Evolutionary conservation across 768 basidiomycete genomes (phyloP), one percentile per base, ranked within the genome.

Genomic region (Boletus subparvulus): DNA sequence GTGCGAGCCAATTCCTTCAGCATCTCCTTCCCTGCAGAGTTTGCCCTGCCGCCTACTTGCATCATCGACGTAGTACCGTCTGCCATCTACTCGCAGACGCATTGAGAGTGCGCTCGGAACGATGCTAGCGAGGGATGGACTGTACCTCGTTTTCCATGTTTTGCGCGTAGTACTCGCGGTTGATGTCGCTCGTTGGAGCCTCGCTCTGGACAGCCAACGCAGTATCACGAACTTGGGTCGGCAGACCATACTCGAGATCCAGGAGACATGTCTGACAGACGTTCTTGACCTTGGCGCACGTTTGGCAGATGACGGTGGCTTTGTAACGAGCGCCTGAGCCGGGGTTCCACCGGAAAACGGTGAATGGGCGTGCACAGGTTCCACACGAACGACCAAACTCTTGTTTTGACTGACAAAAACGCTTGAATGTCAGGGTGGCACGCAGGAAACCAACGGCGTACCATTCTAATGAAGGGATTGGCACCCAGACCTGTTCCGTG

Each of bases 291-390:
- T 98, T 98, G 47, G 95, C 91, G 65, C 96, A 98, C 4, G 95
- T 96, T 73, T 96, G 95, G 74, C 94, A 97, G 58, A 98, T 86
- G 58, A 97, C 94, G 12, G 97, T 99, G 56, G 93, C 90, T 80
- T 98, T 98, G 84, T 84, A 98, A 30, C 96, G 87, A 71, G 87
- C 88, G 41, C 94, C 96, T 4, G 86, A 77, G 44, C 97, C 97
- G 3, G 97, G 95, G 68, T 98, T 96, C 97, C 97, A 99, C 40
- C 94, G 89, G 76, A 99, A 99, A 64, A 98, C 90, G 47, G 92
- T 96, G 75, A 95, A 96, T 3, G 93, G 97, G 24, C 97, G 83
- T 3, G 94, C 94, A 69, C 97, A 99, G 51, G 96, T 96, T 61
- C 98, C 98, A 74, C 97, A 99, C 51, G 94, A 94, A 28, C 90